Base-by-base conservation (phyloP, 2,329 filamentous ascomycete genomes). In the Alternaria brassicicola region DNA sequence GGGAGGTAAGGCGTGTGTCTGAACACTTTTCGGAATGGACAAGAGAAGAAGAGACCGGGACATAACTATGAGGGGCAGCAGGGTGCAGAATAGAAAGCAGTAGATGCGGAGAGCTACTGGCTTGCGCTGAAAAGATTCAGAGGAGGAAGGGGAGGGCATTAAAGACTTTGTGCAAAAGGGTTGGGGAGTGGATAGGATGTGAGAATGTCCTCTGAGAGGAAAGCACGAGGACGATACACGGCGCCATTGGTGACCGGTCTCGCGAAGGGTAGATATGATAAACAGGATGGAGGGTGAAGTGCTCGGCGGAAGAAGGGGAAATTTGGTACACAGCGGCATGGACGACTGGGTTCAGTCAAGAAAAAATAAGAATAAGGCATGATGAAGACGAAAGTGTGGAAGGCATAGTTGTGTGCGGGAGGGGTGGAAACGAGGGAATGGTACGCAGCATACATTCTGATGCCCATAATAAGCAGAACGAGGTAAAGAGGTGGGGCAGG, bases 1-100 rank as follows among this genome's bases (percentile, higher is more conserved):
- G 35, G 54, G 31, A 41, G n/a, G 35, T 31, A 49, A 42, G 62
- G 51, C 39, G 59, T 57, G 62, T 51, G 9, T 48, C 64, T 65
- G 63, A 66, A 57, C 64, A 54, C 64, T 63, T 63, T 65, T 66
- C 62, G 38, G 55, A 19, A 30, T 45, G 8, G 17, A 30, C 19
- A 31, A 15, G 33, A 35, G 39, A 28, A 43, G 19, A 30, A 38
- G 45, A 35, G 57, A 52, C 52, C 52, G 47, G 52, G 38, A 63
- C 52, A 51, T 63, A n/a, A 15, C 56, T 61, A 21, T 63, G 57
- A 63, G 55, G 17, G 12, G 33, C 23, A 43, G 31, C 35, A 41
- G 10, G 15, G 12, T 35, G n/a, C 33, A 33, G 30, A 28, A 17
- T 46, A 9, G 43, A 25, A 15, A 42, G 39, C 2, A 23, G 28